Conservation (phyloP, 2,329 filamentous ascomycete species). For the Fusarium sp. region DNA sequence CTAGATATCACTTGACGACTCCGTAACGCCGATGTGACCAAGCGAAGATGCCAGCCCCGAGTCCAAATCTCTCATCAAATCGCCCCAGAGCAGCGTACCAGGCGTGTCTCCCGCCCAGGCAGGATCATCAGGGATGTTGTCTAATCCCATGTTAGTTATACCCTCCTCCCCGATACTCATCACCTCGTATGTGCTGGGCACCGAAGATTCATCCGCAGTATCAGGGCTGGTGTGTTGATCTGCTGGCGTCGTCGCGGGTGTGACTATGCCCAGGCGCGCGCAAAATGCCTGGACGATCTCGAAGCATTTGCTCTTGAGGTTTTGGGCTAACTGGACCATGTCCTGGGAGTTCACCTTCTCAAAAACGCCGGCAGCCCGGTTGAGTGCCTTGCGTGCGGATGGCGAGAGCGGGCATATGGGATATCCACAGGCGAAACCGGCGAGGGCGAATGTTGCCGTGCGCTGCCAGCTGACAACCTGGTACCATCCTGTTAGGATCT, state of each 20-base stretch:
- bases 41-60: conserved; percentile 43
- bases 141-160: conserved; percentile 10
- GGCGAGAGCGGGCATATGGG: conserved; percentile 47
- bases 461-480: conserved; percentile 50
- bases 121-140: conserved; percentile 10
- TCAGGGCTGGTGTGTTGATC: conserved; percentile 4
- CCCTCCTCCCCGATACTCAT: conserved; percentile 35
- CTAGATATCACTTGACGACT: background rate
- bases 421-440: conserved; percentile 46
- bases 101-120: conserved; percentile 36
- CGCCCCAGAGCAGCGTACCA: conserved; percentile 41
- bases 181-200: conserved; percentile 13
- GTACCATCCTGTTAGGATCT: conserved; percentile 49
- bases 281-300: conserved; percentile 42
- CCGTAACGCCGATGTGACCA: conserved; percentile 44
- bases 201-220: background rate
- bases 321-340: conserved; percentile 20
- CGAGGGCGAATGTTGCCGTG: conserved; percentile 39
- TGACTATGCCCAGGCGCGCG: conserved; percentile 38
- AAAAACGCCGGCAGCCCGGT: conserved; percentile 34
- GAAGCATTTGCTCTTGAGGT: conserved; percentile 29
- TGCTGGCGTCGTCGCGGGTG: conserved; percentile 21
- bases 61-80: conserved; percentile 43
- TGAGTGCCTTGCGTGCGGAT: conserved; percentile 33
- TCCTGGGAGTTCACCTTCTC: conserved; percentile 14